Evolutionary conservation across 1,139 yeast species (phyloP).

Genomic region (Blastobotrys capitulatus): DNA sequence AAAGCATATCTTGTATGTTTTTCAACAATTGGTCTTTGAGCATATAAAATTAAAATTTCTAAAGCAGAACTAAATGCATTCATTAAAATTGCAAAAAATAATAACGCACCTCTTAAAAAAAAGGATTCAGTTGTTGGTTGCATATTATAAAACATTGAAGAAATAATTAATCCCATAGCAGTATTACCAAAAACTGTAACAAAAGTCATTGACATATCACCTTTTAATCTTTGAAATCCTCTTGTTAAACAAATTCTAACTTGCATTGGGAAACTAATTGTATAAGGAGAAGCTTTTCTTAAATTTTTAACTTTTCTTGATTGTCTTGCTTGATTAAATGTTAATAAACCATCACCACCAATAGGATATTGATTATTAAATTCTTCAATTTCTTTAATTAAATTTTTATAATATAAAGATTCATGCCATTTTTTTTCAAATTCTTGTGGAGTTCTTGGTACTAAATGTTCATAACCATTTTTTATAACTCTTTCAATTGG

Average conservation of each 20-base stretch:
- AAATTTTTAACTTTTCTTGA: constrained; percentile 50
- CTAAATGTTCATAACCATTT: constrained; percentile 54
- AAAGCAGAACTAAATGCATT: constrained; percentile 71
- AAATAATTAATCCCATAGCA: constrained; percentile 61
- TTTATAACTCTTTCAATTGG: constrained; percentile 58
- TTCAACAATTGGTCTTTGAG: constrained; percentile 74
- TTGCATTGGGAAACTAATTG: constrained; percentile 62
- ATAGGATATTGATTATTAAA: constrained; percentile 26
- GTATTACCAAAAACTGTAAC: constrained; percentile 58
- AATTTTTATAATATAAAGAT: constrained; percentile 45
- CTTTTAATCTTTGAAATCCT: constrained; percentile 56
- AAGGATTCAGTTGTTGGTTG: constrained; percentile 46
- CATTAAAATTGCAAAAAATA: constrained; percentile 73
- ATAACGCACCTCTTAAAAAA: constrained; percentile 61
- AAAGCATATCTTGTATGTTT: constrained; percentile 72
- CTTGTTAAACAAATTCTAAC: constrained; percentile 58
- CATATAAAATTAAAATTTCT: constrained; percentile 64
- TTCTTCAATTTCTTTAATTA: constrained; percentile 40
- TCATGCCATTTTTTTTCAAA: constrained; percentile 60
- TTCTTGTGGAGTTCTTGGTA: constrained; percentile 65
- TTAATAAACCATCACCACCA: constrained; percentile 26
- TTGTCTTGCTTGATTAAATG: constrained; percentile 46
- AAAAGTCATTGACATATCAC: constrained; percentile 61
- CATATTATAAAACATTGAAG: constrained; percentile 67
- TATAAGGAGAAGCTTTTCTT: constrained; percentile 53